Evolutionary conservation across 2,329 filamentous ascomycete genomes (phyloP).

Genomic region (Xylogone sp.): DNA sequence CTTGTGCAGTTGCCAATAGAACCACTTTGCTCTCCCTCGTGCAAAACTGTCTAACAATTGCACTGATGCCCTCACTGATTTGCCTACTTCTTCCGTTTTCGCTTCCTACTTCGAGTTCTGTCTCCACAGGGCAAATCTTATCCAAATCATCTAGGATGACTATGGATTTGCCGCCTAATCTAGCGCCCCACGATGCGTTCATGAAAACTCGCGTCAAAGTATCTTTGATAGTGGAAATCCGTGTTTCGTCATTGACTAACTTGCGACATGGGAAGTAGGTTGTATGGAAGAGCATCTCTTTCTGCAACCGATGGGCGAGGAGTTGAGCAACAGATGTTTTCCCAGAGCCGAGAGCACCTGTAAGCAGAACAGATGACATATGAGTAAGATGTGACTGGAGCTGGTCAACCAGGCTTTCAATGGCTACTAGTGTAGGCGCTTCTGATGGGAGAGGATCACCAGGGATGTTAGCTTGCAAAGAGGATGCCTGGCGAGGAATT

Average conservation of each 20-base stretch:
- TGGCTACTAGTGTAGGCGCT: conserved; percentile 69
- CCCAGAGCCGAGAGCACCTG: conserved; percentile 83
- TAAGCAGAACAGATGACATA: conserved; percentile 84
- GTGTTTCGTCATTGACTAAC: conserved; percentile 84
- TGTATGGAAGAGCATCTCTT: conserved; percentile 73
- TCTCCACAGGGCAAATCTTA: conserved; percentile 87
- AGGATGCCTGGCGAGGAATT: conserved; percentile 60
- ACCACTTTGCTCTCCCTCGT: conserved; percentile 76
- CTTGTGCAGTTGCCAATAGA: conserved; percentile 83
- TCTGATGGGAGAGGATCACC: conserved; percentile 53
- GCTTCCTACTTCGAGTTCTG: conserved; percentile 87
- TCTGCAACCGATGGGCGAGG: conserved; percentile 69
- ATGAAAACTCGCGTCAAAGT: conserved; percentile 81
- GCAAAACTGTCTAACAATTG: conserved; percentile 81
- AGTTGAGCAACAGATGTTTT: conserved; percentile 80
- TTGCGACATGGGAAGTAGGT: conserved; percentile 85
- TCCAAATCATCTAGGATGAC: conserved; percentile 93
- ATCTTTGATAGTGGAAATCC: conserved; percentile 88
- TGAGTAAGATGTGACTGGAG: conserved; percentile 75
- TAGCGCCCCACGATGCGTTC: conserved; percentile 84
- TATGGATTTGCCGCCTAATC: conserved; percentile 76
- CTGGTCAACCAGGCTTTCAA: conserved; percentile 71
- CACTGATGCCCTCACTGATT: conserved; percentile 82
- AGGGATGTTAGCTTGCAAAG: conserved; percentile 38
- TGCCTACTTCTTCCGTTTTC: conserved; percentile 92